A percentile compares a stretch with the other conserved stretches of the same genome.
Conservation (phyloP, 768 basidiomycete species). For the Leccinum rimulosum region DNA sequence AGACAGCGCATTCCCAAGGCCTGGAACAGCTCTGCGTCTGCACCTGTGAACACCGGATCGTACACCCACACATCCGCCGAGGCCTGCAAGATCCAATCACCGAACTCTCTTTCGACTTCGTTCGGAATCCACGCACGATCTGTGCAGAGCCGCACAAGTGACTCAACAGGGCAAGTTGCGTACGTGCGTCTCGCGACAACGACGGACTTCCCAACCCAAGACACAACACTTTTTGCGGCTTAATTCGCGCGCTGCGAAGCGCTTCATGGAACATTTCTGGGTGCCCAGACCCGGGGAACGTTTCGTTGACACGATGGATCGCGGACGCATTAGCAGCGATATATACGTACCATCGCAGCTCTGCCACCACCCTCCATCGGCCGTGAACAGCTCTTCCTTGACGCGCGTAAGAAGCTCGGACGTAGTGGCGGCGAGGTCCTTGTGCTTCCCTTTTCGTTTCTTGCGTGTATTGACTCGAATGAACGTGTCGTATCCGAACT, state of each 20-base stretch:
- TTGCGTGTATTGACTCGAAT: slow-evolving; percentile 49
- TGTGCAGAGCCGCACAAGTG: slow-evolving; percentile 49
- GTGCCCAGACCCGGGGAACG: slow-evolving; percentile 2
- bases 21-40: slow-evolving; percentile 52
- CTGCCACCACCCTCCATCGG: slow-evolving; percentile 51
- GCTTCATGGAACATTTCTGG: slow-evolving; percentile 39
- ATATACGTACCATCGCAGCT: slow-evolving; percentile 52
- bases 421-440: slow-evolving; percentile 34
- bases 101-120: slow-evolving; percentile 1
- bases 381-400: slow-evolving; percentile 45
- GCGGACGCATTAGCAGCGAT: slow-evolving; percentile 15
- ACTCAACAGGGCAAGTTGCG: slow-evolving; percentile 67
- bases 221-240: slow-evolving; percentile 48
- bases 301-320: neutral
- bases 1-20: slow-evolving; percentile 35
- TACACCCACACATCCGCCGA: slow-evolving; percentile 49
- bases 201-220: slow-evolving; percentile 76
- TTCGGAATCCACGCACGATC: slow-evolving; percentile 50
- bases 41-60: slow-evolving; percentile 72
- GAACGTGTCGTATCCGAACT: slow-evolving; percentile 48
- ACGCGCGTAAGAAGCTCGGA: slow-evolving; percentile 40
- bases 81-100: slow-evolving; percentile 38
- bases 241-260: slow-evolving; percentile 24
- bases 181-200: slow-evolving; percentile 56
- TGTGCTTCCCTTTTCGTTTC: slow-evolving; percentile 43